A percentile compares a stretch with the other conserved stretches of the same genome.
Evolutionary conservation across 768 basidiomycete genomes (phyloP).

Genomic region (Trametes cingulata): DNA sequence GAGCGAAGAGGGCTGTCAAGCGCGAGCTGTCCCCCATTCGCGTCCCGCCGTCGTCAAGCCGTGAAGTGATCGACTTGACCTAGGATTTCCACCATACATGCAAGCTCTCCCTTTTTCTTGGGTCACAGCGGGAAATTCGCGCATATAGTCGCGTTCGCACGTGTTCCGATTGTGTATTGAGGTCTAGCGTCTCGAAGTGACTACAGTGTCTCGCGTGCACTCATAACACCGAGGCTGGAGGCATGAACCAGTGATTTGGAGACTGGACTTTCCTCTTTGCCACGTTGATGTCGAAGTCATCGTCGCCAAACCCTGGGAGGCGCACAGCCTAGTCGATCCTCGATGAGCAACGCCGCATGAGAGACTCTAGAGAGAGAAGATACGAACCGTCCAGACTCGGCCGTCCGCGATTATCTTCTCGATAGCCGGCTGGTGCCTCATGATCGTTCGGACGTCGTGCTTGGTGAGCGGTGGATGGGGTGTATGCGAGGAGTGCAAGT

Average conservation of each 20-base stretch:
- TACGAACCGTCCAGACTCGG: conserved; percentile 56
- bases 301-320: neutral
- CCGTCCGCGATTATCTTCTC: conserved; percentile 49
- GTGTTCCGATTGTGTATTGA: no score
- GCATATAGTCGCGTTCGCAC: no score
- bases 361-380: neutral
- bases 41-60: neutral
- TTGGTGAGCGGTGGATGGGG: conserved; percentile 40
- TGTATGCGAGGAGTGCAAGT: conserved; percentile 44
- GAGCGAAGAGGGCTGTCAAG: neutral
- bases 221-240: neutral
- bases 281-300: neutral
- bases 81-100: neutral
- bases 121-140: no score
- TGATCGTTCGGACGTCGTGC: conserved; percentile 43
- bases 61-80: neutral
- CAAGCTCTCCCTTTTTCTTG: neutral
- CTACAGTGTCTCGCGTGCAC: no score
- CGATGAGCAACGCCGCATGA: no score
- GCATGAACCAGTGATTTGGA: conserved; percentile 24
- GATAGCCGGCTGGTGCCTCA: conserved; percentile 42
- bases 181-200: no score
- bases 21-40: neutral
- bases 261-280: conserved; percentile 12
- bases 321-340: neutral